Evolutionary conservation across 345 rosid genomes (phyloP).

Genomic region (Rubroshorea leprosula): DNA sequence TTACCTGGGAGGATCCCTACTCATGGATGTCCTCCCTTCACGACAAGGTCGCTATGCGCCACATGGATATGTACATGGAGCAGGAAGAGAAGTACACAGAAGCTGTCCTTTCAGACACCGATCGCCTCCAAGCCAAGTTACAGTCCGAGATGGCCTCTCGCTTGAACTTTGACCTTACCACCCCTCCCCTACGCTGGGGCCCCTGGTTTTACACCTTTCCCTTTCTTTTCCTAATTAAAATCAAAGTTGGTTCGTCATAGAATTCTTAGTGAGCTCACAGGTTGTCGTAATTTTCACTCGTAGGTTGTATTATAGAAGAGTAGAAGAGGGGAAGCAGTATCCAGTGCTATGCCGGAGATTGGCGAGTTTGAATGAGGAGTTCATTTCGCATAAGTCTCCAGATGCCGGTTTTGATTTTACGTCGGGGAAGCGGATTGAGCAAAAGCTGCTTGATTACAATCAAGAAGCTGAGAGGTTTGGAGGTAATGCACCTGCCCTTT

Average conservation of each 20-base stretch:
- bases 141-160: slow-evolving; percentile 93
- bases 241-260: neutral
- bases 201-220: slow-evolving; percentile 48
- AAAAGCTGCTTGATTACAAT: slow-evolving; percentile 89
- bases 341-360: slow-evolving; percentile 73
- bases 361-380: slow-evolving; percentile 71
- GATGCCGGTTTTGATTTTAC: slow-evolving; percentile 77
- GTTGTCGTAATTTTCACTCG: neutral
- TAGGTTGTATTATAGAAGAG: slow-evolving; percentile 88
- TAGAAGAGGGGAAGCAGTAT: slow-evolving; percentile 92
- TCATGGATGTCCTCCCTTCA: slow-evolving; percentile 87
- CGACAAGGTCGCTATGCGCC: slow-evolving; percentile 94
- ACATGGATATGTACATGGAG: slow-evolving; percentile 93
- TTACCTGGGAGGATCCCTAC: slow-evolving; percentile 88
- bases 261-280: neutral
- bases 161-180: slow-evolving; percentile 71
- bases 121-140: slow-evolving; percentile 72
- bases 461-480: slow-evolving; percentile 95
- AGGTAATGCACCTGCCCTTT: slow-evolving; percentile 36
- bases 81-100: slow-evolving; percentile 91
- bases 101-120: slow-evolving; percentile 74
- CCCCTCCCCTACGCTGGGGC: slow-evolving; percentile 92
- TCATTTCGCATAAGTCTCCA: slow-evolving; percentile 72
- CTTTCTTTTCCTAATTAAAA: neutral
- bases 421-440: slow-evolving; percentile 89